phyloP scores from a whole-genome alignment of 1,284 basidiomycete species.

The Malassezia nana region DNA sequence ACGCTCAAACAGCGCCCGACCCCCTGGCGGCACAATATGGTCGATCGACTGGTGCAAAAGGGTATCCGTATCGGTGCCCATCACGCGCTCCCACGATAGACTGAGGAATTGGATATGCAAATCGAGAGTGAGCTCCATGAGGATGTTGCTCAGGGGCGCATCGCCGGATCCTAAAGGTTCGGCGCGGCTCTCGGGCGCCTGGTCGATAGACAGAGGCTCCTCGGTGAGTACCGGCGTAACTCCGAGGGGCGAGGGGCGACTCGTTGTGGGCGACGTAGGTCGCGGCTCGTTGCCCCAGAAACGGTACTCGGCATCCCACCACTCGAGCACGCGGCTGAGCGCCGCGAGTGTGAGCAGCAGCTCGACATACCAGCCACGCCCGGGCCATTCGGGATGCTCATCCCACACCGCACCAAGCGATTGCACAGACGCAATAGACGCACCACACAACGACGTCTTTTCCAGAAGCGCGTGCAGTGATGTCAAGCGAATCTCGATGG shows the following conservation, averaged over 20 bases:
- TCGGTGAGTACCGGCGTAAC: neutral
- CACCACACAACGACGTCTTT: conserved; percentile 71
- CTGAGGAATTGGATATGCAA: conserved; percentile 80
- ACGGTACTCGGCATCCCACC: conserved; percentile 99
- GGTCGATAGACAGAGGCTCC: neutral
- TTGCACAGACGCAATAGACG: conserved; percentile 79
- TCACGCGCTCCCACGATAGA: conserved; percentile 81
- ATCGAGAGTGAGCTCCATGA: conserved; percentile 86
- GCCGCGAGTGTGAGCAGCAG: conserved; percentile 79
- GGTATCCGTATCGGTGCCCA: conserved; percentile 71
- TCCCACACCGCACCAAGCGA: conserved; percentile 89
- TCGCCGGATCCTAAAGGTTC: neutral
- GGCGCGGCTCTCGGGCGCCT: neutral
- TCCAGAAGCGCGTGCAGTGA: conserved; percentile 73
- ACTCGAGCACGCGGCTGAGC: conserved; percentile 89
- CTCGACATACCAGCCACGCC: conserved; percentile 95
- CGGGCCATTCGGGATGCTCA: conserved; percentile 93
- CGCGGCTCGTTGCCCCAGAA: conserved; percentile 85
- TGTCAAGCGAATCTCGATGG: conserved; percentile 89
- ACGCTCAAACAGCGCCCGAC: conserved; percentile 74
- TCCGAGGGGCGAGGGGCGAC: neutral
- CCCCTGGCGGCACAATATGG: conserved; percentile 68
- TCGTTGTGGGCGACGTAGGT: conserved; percentile 21
- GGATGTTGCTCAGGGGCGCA: conserved; percentile 46
- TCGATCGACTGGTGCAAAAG: conserved; percentile 72